Evolutionary conservation across 129 eudicot genomes (phyloP).

Genomic region (Gnaphalium uliginosum): DNA sequence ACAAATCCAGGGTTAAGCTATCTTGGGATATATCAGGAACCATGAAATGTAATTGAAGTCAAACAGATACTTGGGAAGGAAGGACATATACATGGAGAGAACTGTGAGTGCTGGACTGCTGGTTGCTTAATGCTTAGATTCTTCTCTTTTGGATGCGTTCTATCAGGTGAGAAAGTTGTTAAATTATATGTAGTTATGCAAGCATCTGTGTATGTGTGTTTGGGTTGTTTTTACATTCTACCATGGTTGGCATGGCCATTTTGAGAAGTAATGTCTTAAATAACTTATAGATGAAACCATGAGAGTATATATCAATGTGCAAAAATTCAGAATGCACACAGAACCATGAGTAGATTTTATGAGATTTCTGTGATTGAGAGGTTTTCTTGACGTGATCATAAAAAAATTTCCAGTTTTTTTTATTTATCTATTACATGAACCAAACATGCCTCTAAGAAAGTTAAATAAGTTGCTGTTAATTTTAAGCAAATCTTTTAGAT

Average conservation of each 20-base stretch:
- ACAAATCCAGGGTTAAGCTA: conserved; percentile 22
- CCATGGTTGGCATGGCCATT: background rate
- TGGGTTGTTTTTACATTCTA: background rate
- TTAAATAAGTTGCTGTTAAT: background rate
- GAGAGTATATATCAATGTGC: background rate
- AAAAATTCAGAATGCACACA: background rate
- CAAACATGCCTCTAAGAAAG: background rate
- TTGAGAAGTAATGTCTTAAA: background rate
- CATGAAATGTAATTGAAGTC: conserved; percentile 9
- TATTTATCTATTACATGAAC: background rate
- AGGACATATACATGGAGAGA: conserved; percentile 3
- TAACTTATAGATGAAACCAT: background rate
- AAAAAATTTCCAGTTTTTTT: background rate
- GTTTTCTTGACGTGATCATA: background rate
- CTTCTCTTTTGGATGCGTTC: conserved; percentile 12
- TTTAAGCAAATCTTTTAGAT: background rate
- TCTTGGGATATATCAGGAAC: conserved; percentile 13
- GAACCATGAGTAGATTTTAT: background rate
- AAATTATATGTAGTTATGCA: background rate
- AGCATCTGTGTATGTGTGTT: background rate
- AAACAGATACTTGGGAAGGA: background rate
- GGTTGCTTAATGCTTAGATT: conserved; percentile 1
- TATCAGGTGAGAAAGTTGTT: conserved; percentile 4
- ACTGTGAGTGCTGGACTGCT: background rate
- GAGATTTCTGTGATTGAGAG: background rate